Evolutionary conservation across 1,139 yeast species (phyloP), one percentile per base, ranked within the genome.

Genomic region (Tardiomyces depauwii): DNA sequence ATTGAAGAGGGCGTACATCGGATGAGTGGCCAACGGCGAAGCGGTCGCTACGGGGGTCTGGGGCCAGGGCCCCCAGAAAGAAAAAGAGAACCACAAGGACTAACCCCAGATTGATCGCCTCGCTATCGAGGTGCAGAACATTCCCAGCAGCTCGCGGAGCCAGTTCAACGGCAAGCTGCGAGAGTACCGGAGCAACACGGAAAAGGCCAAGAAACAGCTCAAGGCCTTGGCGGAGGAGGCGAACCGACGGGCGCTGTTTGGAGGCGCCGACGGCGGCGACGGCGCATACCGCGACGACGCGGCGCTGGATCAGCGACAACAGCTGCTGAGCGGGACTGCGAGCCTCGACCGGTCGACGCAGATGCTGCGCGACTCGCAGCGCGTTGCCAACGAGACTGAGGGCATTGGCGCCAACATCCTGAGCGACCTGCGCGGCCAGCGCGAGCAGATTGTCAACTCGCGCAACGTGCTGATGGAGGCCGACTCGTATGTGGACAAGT

Each of bases 311-410:
- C 97, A 91, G 64, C 76, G 98, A 45, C 87, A 84, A 56, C 87
- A 84, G 56, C 71, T 93, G 44, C 70, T 93, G 49, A 74, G 76
- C 47, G 87, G 87, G 51, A 86, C 87, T 57, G 82, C 89, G 1
- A 74, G 93, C 1, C 72, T 93, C 51, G 95, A 87, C 55, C 73
- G 94, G 53, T 78, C 94, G 1, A 77, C 88, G 1, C 93, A 88
- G 54, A 73, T 96, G 56, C 72, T 93, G 47, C 75, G 83, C 51
- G 96, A 91, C 42, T 83, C 94, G 39, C 95, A 91, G 54, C 73
- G 97, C 52, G 72, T 89, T 4, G 98, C 98, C 2, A 72, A 84
- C 48, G 98, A 93, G 58, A 89, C 98, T 0, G 98, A 91, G 63
- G 73, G 74, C 42, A 79, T 93, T 45, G 99, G 99, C 1, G 87